Conservation (phyloP, 2,329 filamentous ascomycete species). For the Xylaria sp. region DNA sequence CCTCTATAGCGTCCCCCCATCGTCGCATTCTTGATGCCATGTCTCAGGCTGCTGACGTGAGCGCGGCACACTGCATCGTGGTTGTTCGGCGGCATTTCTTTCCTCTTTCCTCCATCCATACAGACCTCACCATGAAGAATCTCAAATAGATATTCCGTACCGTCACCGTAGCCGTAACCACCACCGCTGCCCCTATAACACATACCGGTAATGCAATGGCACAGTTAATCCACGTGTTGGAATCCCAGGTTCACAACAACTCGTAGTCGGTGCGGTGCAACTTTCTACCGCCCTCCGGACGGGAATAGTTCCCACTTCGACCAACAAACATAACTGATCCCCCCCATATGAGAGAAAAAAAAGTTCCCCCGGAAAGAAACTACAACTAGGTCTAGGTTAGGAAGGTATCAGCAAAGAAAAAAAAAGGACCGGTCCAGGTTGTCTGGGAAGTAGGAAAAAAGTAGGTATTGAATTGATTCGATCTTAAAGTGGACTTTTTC, state of each 20-base stretch:
- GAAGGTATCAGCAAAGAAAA: neutral
- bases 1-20: neutral
- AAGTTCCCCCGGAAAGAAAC: neutral
- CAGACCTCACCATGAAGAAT: no score
- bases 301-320: no score
- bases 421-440: neutral
- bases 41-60: slow-evolving; percentile 4
- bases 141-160: no score
- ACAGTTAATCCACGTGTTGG: neutral
- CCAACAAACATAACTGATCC: no score
- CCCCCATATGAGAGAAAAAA: no score
- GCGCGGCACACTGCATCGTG: neutral
- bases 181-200: neutral
- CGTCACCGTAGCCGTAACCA: neutral
- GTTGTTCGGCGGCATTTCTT: neutral
- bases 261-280: neutral
- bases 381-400: neutral
- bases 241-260: neutral
- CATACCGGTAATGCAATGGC: neutral
- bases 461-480: neutral
- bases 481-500: neutral
- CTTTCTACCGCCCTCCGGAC: neutral
- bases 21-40: neutral
- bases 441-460: neutral
- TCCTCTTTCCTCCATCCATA: neutral